Evolutionary conservation across 768 basidiomycete genomes (phyloP), one percentile per base, ranked within the genome.

Genomic region (Sarcodon sp.): DNA sequence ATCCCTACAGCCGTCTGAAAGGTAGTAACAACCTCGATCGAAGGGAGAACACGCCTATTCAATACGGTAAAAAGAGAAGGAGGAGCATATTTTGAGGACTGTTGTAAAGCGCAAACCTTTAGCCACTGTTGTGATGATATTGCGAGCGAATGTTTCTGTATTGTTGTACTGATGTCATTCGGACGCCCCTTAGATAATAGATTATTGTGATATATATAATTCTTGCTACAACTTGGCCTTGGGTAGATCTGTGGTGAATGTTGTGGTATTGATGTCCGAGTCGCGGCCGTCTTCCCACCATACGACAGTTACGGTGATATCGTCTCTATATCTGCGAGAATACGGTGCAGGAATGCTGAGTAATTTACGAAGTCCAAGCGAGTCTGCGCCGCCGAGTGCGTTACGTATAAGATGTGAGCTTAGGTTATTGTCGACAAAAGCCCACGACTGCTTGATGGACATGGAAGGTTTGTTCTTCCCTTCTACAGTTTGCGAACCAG

Each of bases 341-440:
- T 76, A 64, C 12, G 87, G 87, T 5, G 85, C 70, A n/a, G 89
- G 87, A 41, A 93, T 90, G 61, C 87, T 90, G 57, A 91, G 65
- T 48, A 78, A 51, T 59, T 67, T 71, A 45, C 79, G 72, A 50
- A 93, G 69, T 45, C 64, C 63, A 43, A 49, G 58, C 47, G 74
- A 69, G 57, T 92, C 76, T 2, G 76, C 85, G 32, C 91, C 89
- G n/a, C 88, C 88, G 50, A 92, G 79, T n/a, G 90, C 87, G 58
- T 94, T 94, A 52, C 90, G 73, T 49, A 93, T 88, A 13, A 94
- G 67, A 63, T 93, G 91, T 35, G 84, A 78, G 51, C 83, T 75
- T 48, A 87, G 58, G 55, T 90, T 86, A 13, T 80, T 79, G 57
- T 92, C 87, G 44, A 70, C 74, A 55, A 93, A 94, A 7, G 76